Evolutionary conservation across 1,284 basidiomycete genomes (phyloP), one percentile per base, ranked within the genome.

Genomic region (Chalciporus sp.): DNA sequence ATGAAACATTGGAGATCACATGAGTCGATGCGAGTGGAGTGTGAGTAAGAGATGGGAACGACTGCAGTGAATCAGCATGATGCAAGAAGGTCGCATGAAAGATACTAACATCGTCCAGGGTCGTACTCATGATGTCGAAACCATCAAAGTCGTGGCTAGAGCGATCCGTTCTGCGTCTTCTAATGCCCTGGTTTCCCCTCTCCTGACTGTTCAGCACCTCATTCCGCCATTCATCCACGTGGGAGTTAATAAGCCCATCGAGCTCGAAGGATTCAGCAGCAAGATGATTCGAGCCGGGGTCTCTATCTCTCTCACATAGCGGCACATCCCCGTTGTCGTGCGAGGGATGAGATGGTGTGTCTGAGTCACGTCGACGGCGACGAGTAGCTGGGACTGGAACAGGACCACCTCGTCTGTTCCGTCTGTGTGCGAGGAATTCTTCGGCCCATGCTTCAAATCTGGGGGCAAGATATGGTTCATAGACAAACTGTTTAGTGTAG

Each of bases 391-490:
- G 35, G 7, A 42, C 48, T 45, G 5, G 33, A 35, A 73, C 65
- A 1, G 66, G 53, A 20, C 68, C 62, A 17, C 61, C 66, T 42
- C 51, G 57, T 44, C 57, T 60, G 62, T 49, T 67, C 56, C 73
- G 66, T 16, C 79, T 74, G 20, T 68, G 67, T 16, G 74, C 74
- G 14, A 78, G 47, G 55, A 76, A 79, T 4, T 73, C 68, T 57
- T 80, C 77, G 2, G 74, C 77, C 82, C 81, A 84, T 58, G 70
- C 72, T 61, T 81, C 77, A 17, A 84, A 8, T 42, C 66, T 75
- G 0, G 83, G 83, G 31, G 83, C 82, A 48, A 85, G 74, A 57
- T 84, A 82, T 4, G 84, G 84, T 55, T 85, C 83, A 49, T 82
- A 85, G n/a, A 86, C 74, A 54, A 79, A 80, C 83, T 85, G 50